These are phyloP conservation scores for Isochrysis galbana DNA, from an alignment of 78 protist genomes.

Conservation along the genomic window DNA sequence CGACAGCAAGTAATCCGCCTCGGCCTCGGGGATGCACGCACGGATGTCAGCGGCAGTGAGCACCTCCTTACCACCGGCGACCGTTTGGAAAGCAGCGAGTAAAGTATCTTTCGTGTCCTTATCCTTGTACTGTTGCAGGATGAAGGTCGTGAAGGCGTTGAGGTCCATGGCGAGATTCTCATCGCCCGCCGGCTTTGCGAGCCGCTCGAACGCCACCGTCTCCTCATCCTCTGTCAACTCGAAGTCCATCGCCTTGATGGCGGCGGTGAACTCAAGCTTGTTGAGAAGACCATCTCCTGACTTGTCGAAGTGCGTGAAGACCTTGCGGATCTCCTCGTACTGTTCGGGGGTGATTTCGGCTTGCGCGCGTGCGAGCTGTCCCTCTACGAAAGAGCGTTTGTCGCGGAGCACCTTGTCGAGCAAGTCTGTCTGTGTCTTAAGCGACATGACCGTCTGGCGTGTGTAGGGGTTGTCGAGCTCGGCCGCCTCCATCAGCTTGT, in stretches of 20 bases:
- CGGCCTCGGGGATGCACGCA: neutral
- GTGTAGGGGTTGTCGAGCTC: conserved; percentile 26
- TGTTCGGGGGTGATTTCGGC: neutral
- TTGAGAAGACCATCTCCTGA: neutral
- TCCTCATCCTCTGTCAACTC: neutral
- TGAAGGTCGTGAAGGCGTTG: neutral
- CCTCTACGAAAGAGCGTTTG: neutral
- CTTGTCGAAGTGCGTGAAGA: neutral
- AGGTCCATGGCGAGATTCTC: neutral
- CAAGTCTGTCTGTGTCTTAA: neutral
- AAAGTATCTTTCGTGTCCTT: neutral
- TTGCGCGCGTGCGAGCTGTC: neutral
- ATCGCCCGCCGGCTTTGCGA: neutral
- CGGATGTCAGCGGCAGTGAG: neutral
- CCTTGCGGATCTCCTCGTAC: neutral
- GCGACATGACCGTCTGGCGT: neutral
- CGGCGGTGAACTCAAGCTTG: neutral
- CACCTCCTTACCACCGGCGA: neutral
- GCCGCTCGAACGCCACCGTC: neutral
- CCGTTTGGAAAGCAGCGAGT: neutral
- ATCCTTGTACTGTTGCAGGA: neutral
- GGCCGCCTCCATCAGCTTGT: neutral
- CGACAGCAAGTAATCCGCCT: neutral
- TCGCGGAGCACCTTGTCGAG: neutral
- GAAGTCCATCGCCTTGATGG: conserved; percentile 3